Base-by-base conservation (phyloP, 2,329 filamentous ascomycete species). In the Trichoderma polysporum region DNA sequence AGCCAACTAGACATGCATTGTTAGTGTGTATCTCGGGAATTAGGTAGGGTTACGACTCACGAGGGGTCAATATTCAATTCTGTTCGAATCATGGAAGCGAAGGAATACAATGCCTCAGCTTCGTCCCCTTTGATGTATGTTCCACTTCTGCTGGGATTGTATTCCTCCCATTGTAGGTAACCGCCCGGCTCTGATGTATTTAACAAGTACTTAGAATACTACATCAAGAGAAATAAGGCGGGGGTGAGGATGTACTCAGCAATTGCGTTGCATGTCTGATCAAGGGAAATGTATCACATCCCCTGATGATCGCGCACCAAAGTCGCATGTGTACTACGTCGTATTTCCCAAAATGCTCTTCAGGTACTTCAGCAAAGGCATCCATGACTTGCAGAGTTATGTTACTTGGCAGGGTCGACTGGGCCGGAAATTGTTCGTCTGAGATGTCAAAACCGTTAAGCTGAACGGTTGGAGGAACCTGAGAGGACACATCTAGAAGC, bases 371-470 rank as follows among this genome's bases (percentile, higher is more conserved):
- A 2, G 47, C 37, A 22, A 66, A 57, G 15, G 56, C 35, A 31
- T 68, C 49, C 37, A 52, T 37, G 1, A 35, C 41, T n/a, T 37
- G 27, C 7, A 62, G 41, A 33, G 25, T 33, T 1, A 68, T 50
- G 22, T 68, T 68, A 15, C 22, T 8, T 2, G 67, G 67, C 25
- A 47, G 25, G n/a, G 47, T 39, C 1, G 27, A 47, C 13, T 61
- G 22, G 22, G 39, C 49, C 3, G 63, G 63, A 33, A 68, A 62
- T 29, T 57, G 62, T n/a, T 17, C 33, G 25, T 60, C 63, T 10
- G 67, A 68, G 31, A 68, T 68, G 27, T 68, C 67, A 35, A 54
- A 68, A 1, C 56, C 67, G 25, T 68, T 49, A 6, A 68, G 35
- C 8, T 57, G 52, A 12, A 68, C 67, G 2, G 67, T 66, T 25